A percentile compares a stretch with the other conserved stretches of the same genome.
These are phyloP conservation scores for Huntiella abstrusa DNA, from an alignment of 2,329 filamentous ascomycete species.

Conservation along the genomic window DNA sequence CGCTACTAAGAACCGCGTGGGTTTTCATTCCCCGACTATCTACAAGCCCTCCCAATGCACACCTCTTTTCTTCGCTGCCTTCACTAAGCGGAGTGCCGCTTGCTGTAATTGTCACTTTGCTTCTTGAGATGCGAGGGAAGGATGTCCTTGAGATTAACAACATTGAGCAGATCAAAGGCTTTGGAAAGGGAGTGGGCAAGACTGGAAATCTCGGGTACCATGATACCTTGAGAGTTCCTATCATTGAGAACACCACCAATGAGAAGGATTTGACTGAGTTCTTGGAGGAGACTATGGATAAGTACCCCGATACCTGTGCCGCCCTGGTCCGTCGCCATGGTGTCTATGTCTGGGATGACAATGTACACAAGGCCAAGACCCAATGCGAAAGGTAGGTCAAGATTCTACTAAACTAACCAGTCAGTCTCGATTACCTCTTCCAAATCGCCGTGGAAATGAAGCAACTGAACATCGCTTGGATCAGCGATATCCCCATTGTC, in stretches of 20 bases:
- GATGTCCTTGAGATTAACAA: constrained; percentile 80
- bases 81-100: constrained; percentile 63
- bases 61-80: constrained; percentile 87
- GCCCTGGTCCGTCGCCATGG: constrained; percentile 85
- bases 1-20: constrained; percentile 40
- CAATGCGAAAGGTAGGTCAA: constrained; percentile 65
- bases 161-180: constrained; percentile 93
- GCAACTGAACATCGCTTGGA: constrained; percentile 59
- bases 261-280: constrained; percentile 91
- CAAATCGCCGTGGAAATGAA: constrained; percentile 96
- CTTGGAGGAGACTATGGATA: constrained; percentile 76
- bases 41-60: constrained; percentile 92
- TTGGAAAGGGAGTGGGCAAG: constrained; percentile 52
- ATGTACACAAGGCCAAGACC: constrained; percentile 92
- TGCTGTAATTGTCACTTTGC: constrained; percentile 89
- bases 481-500: constrained; percentile 29
- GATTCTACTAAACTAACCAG: background rate
- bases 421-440: constrained; percentile 82
- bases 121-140: constrained; percentile 49
- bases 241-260: constrained; percentile 94
- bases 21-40: constrained; percentile 52
- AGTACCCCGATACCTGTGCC: constrained; percentile 81
- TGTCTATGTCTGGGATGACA: constrained; percentile 95
- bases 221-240: constrained; percentile 77
- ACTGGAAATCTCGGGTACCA: constrained; percentile 77